Conservation (phyloP, 768 basidiomycete species). For the Leccinum ochraceum region DNA sequence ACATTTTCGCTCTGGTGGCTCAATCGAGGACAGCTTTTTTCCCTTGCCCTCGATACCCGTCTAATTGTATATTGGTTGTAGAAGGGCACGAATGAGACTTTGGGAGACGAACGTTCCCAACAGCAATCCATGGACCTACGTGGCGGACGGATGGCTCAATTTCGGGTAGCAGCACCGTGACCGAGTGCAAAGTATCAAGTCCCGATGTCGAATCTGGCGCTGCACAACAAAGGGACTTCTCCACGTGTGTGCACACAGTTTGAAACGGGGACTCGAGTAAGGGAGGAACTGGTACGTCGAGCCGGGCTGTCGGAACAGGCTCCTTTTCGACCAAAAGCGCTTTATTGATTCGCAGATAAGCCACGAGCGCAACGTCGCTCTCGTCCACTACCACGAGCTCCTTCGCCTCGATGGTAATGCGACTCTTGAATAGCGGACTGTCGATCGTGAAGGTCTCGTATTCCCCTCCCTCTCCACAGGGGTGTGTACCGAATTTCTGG, state of each 20-base stretch:
- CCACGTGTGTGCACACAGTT: conserved; percentile 8
- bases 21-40: conserved; percentile 1
- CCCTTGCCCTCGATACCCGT: no score
- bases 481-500: conserved; percentile 79
- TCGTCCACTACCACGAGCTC: conserved; percentile 79
- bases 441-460: conserved; percentile 94
- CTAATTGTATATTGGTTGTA: conserved; percentile 7
- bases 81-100: conserved; percentile 40
- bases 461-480: conserved; percentile 98
- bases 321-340: conserved; percentile 65
- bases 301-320: not conserved
- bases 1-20: not conserved
- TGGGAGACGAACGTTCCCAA: conserved; percentile 52
- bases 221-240: conserved; percentile 12
- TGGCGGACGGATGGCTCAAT: conserved; percentile 24
- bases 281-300: conserved; percentile 44
- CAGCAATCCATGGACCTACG: conserved; percentile 66
- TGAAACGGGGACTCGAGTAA: conserved; percentile 43
- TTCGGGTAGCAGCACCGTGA: no score
- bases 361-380: conserved; percentile 86
- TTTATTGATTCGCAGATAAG: conserved; percentile 78
- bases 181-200: not conserved
- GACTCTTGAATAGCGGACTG: conserved; percentile 82
- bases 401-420: conserved; percentile 65
- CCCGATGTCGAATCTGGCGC: not conserved